These are phyloP conservation scores for Metarhizium humberi DNA, from an alignment of 2,329 filamentous ascomycete species.

Conservation along the genomic window DNA sequence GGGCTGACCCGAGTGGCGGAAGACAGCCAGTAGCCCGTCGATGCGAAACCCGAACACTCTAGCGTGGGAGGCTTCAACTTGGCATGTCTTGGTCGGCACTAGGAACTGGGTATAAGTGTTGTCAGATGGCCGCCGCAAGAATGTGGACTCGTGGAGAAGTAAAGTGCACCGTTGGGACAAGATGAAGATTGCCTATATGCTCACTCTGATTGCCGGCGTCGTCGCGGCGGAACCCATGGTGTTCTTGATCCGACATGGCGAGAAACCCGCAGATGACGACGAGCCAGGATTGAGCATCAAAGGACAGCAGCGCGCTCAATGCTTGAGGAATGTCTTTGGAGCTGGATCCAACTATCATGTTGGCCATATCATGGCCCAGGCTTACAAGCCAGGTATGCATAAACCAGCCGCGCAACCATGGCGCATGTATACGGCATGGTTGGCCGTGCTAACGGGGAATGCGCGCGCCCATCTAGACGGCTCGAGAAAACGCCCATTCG, in stretches of 20 bases:
- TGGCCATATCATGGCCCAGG: slow-evolving; percentile 48
- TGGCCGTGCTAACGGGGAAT: neutral
- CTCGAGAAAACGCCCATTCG: slow-evolving; percentile 39
- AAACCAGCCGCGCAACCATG: neutral
- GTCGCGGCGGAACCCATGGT: slow-evolving; percentile 34
- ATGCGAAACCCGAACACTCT: neutral
- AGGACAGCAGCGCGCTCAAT: slow-evolving; percentile 49
- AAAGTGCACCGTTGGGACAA: neutral
- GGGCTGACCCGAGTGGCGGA: neutral
- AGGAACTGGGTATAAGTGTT: neutral
- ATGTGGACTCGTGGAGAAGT: neutral
- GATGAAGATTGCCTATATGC: slow-evolving; percentile 13
- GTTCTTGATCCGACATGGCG: slow-evolving; percentile 55
- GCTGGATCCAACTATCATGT: slow-evolving; percentile 42
- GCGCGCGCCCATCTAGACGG: slow-evolving; percentile 28
- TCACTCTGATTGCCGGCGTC: slow-evolving; percentile 10
- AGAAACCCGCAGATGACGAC: slow-evolving; percentile 45
- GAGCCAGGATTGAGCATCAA: slow-evolving; percentile 35
- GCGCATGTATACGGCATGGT: too few species aligned
- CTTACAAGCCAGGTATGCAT: slow-evolving; percentile 34
- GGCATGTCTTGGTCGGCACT: too few species aligned
- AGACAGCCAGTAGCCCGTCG: neutral
- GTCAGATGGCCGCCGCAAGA: neutral
- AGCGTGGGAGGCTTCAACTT: neutral
- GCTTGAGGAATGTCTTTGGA: slow-evolving; percentile 48